These are phyloP conservation scores for Aspergillus fumigatus DNA, from an alignment of 2,329 filamentous ascomycete species.

Conservation along the genomic window DNA sequence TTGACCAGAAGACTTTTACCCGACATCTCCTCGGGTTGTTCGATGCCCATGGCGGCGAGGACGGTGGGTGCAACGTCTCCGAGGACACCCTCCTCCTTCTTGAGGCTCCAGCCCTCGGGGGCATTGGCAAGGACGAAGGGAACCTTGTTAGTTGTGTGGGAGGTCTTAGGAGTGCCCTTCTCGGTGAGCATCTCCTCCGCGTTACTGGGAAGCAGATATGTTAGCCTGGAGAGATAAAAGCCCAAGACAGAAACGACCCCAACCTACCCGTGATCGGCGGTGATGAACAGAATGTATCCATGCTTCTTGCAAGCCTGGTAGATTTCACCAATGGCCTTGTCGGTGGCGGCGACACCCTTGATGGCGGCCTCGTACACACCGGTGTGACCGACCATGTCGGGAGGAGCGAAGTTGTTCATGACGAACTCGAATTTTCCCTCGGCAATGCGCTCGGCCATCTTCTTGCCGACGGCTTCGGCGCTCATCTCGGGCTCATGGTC, in stretches of 20 bases:
- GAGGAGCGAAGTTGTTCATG: constrained; percentile 99
- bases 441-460: constrained; percentile 79
- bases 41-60: constrained; percentile 82
- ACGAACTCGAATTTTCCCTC: constrained; percentile 90
- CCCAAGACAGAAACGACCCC: neutral
- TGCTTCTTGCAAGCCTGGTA: constrained; percentile 91
- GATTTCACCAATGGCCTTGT: constrained; percentile 89
- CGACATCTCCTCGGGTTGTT: constrained; percentile 88
- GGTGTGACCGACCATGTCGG: constrained; percentile 99
- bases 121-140: constrained; percentile 98
- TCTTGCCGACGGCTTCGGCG: constrained; percentile 80
- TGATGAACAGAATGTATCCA: constrained; percentile 91
- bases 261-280: constrained; percentile 79
- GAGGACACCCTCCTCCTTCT: constrained; percentile 81
- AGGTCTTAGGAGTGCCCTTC: constrained; percentile 95
- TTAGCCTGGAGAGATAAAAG: constrained; percentile 13
- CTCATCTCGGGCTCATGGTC: constrained; percentile 96
- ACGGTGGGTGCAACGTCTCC: constrained; percentile 97
- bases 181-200: constrained; percentile 98
- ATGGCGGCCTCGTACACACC: constrained; percentile 95
- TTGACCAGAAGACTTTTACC: constrained; percentile 79
- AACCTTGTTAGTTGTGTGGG: constrained; percentile 96
- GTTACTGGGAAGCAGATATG: constrained; percentile 51
- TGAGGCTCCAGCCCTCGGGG: constrained; percentile 79
- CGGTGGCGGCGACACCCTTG: constrained; percentile 76